Percentiles rank a stretch among this genome's conserved stretches.
These are phyloP conservation scores for Coemansia sp. DNA, from an alignment of 192 early-diverging fungal species.

Conservation along the genomic window DNA sequence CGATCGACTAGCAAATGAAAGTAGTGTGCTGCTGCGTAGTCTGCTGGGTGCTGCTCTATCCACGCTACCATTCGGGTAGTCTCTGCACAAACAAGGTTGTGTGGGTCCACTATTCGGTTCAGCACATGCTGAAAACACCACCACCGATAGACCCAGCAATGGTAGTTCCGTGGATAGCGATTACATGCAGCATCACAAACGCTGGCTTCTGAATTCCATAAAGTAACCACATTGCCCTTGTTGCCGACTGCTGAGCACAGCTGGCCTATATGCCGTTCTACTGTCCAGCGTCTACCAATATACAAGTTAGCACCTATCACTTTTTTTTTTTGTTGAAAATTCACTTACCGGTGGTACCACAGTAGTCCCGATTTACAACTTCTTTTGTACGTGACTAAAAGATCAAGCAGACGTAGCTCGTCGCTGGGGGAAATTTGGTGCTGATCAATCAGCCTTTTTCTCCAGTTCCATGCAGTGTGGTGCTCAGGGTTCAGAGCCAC, in stretches of 20 bases:
- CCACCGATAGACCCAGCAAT: slow-evolving; percentile 53
- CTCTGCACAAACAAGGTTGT: no score
- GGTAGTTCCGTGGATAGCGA: slow-evolving; percentile 45
- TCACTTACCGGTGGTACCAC: slow-evolving; percentile 42
- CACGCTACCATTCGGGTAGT: slow-evolving; percentile 3
- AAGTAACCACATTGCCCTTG: background rate
- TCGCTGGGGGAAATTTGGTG: slow-evolving; percentile 1
- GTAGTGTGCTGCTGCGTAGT: slow-evolving; percentile 48
- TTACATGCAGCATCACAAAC: slow-evolving; percentile 19
- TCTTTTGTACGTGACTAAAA: slow-evolving; percentile 36
- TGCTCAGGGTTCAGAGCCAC: slow-evolving; percentile 38
- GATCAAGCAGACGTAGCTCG: slow-evolving; percentile 16
- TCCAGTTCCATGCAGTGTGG: slow-evolving; percentile 49
- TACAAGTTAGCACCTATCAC: background rate
- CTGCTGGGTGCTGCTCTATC: slow-evolving; percentile 33
- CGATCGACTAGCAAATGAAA: slow-evolving; percentile 24
- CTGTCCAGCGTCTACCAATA: slow-evolving; percentile 25
- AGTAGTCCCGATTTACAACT: slow-evolving; percentile 34
- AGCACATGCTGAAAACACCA: slow-evolving; percentile 13
- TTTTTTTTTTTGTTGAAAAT: no score
- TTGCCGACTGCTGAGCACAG: background rate
- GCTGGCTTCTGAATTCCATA: slow-evolving; percentile 20
- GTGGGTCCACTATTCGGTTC: no score
- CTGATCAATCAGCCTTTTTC: slow-evolving; percentile 20
- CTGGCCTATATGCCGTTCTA: slow-evolving; percentile 6